These are phyloP conservation scores for Pythium brachiatum DNA, from an alignment of 352 stramenopile species.

Conservation along the genomic window DNA sequence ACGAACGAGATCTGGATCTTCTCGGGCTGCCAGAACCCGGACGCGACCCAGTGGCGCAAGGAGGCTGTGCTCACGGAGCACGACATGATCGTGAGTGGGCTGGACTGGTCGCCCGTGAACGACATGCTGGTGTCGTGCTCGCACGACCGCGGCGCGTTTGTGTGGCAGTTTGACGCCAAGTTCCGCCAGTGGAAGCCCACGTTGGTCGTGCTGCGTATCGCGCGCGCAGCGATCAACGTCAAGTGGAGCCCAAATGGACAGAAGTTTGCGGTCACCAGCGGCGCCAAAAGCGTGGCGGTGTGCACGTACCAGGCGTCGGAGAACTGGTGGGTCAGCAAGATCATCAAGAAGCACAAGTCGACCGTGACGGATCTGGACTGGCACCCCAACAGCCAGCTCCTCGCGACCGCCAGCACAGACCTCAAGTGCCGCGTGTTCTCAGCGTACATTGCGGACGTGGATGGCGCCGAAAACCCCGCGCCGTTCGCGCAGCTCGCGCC, in stretches of 20 bases:
- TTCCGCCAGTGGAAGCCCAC: conserved; percentile 90
- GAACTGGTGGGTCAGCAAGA: conserved; percentile 96
- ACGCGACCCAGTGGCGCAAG: conserved; percentile 82
- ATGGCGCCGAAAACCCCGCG: conserved; percentile 59
- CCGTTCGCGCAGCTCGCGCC: conserved; percentile 72
- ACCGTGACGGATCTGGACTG: conserved; percentile 90
- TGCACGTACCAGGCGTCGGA: conserved; percentile 91
- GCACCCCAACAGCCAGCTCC: conserved; percentile 92
- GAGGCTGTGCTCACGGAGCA: conserved; percentile 88
- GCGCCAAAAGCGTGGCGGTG: conserved; percentile 92
- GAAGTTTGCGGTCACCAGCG: conserved; percentile 93
- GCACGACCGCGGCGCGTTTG: conserved; percentile 94
- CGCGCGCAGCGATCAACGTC: conserved; percentile 89
- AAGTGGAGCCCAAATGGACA: conserved; percentile 93
- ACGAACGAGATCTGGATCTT: conserved; percentile 93
- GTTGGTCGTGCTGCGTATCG: conserved; percentile 91
- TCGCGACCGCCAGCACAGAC: conserved; percentile 91
- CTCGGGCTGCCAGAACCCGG: conserved; percentile 70
- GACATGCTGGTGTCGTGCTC: conserved; percentile 94
- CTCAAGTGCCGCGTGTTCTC: conserved; percentile 94
- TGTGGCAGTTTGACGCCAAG: conserved; percentile 91
- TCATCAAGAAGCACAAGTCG: conserved; percentile 97
- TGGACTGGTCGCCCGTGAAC: conserved; percentile 92
- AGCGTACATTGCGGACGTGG: conserved; percentile 84
- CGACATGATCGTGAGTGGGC: conserved; percentile 90